Evolutionary conservation across 345 rosid genomes (phyloP), one percentile per base, ranked within the genome.

Genomic region (Combretum micranthum): DNA sequence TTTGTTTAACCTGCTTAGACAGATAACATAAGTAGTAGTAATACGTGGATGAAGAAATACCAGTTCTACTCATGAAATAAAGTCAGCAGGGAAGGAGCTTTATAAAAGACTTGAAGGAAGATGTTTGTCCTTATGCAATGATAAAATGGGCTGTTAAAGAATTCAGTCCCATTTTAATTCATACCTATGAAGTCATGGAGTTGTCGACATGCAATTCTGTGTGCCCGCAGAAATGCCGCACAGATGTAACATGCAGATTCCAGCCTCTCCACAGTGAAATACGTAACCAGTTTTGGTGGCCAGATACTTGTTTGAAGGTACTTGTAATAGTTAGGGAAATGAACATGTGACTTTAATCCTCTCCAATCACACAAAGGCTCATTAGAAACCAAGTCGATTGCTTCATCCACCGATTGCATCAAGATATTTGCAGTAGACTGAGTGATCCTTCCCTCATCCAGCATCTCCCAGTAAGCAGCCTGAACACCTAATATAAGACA

Each of bases 341-440:
- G 68, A 50, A 89, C 94, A 69, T 77, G 63, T 15, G 77, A 49
- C 64, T 72, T 85, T 71, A 93, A 74, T 43, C 97, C 96, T 70
- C 66, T 83, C 98, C 98, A 92, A 62, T 92, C 98, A 62, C 91
- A 77, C 62, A 89, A 55, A 70, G 84, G 67, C 64, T 78, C 88
- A 37, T 63, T 63, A 51, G 93, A 60, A 47, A 77, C 84, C 58
- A 20, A 64, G 66, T 89, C 99, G 45, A 85, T 73, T 44, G 96
- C 99, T 77, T 87, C 99, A 60, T 89, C 97, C 26, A 89, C 91
- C n/a, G 99, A 89, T 58, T 72, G 96, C 94, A 93, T 93, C 82
- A 86, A 71, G 25, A 93, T 63, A 74, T 76, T 89, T 53, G 97
- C 94, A 47, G 72, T 87, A 42, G 50, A 52, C 72, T 80, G 86